A percentile compares a stretch with the other conserved stretches of the same genome.
These are phyloP conservation scores for Metschnikowia borealis DNA, from an alignment of 805 yeast species.

Conservation along the genomic window DNA sequence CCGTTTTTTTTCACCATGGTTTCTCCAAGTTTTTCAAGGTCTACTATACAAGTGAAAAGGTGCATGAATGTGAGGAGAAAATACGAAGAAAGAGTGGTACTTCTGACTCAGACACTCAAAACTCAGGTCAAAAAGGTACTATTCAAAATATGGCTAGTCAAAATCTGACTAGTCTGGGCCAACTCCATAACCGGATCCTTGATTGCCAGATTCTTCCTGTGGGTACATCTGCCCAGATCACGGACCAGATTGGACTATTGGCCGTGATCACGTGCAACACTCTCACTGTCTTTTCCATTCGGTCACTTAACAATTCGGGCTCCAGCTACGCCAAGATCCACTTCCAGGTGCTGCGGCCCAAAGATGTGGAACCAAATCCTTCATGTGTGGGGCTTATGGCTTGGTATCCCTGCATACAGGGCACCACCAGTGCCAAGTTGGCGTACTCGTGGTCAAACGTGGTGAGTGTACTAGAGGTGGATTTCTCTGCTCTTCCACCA, in stretches of 20 bases:
- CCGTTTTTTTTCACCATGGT: constrained; percentile 62
- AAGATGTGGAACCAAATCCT: constrained; percentile 12
- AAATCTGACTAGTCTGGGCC: no score
- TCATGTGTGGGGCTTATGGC: constrained; percentile 23
- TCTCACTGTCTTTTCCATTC: constrained; percentile 51
- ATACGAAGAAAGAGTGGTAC: background rate
- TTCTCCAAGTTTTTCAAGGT: constrained; percentile 53
- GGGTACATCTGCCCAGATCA: constrained; percentile 50
- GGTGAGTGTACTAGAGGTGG: constrained; percentile 52
- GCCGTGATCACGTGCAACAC: constrained; percentile 55
- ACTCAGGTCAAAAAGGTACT: background rate
- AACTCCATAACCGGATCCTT: constrained; percentile 14
- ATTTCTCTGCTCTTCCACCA: constrained; percentile 30
- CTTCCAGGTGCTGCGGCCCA: constrained; percentile 49
- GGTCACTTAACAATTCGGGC: constrained; percentile 38
- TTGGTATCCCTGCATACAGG: constrained; percentile 56
- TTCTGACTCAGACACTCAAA: background rate
- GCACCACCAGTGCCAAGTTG: constrained; percentile 36
- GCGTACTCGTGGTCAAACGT: constrained; percentile 70
- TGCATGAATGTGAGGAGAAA: background rate
- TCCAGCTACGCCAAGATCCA: constrained; percentile 41
- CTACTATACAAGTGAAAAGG: constrained; percentile 23
- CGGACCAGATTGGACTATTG: constrained; percentile 56
- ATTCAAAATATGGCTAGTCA: no score
- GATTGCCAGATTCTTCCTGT: constrained; percentile 52